Base-by-base conservation (phyloP, 2,329 filamentous ascomycete species). In the Spiromastix sp. region DNA sequence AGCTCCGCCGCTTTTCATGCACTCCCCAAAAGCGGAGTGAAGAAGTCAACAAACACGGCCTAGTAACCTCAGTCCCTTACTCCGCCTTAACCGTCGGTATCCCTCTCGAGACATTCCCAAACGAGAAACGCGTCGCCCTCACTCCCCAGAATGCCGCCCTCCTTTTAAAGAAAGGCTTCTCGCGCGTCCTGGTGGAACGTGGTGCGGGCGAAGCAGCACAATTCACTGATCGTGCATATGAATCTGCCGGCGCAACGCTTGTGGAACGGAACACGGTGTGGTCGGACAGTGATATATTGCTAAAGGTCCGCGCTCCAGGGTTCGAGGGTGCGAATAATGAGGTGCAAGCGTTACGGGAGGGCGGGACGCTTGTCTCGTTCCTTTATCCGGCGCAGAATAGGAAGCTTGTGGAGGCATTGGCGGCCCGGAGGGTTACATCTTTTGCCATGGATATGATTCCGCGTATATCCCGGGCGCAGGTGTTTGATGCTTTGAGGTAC, bases 371-470 rank as follows among this genome's bases (percentile, higher is more conserved):
- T 38, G 81, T 93, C 46, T 89, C 83, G 2, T 84, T 93, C 52
- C 61, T 94, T 18, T 85, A 93, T 53, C 85, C 85, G 1, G 71
- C 77, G 5, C 83, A 89, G 61, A 93, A 93, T 58, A 79, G 74
- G 57, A 66, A 74, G 6, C 63, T 89, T 4, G 80, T 93, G 7
- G 73, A 85, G 40, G 77, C 75, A 40, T 71, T 93, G 40, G 78
- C 83, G 17, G 67, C 69, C 24, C 74, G 75, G 32, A 79, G 80
- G 18, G 77, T 79, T 2, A 93, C 84, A 1, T 66, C 75, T 11
- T 91, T 94, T 53, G 85, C 86, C 15, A 93, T 94, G 85, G 86
- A 94, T 54, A 81, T 87, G 77, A 81, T 94, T 34, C 86, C 86
- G 11, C 77, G 86, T 26, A 93, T 93, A 48, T 93, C 85, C 1